Base-by-base conservation (phyloP, 306 rosid species). In the Adenanthera pavonina region DNA sequence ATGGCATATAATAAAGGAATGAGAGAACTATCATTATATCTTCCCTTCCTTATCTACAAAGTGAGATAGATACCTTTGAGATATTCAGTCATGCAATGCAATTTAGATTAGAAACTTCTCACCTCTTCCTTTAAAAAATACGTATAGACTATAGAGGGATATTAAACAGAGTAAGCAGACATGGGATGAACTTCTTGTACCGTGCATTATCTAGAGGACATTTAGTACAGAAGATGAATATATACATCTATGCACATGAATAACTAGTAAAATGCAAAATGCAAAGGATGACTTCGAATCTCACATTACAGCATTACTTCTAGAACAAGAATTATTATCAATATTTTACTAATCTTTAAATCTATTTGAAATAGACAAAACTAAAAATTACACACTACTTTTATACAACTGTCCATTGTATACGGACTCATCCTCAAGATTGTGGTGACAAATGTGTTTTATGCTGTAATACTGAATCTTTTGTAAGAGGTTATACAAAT, bases 71-170 rank as follows among this genome's bases (percentile, higher is more conserved):
- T 72, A 15, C 76, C 33, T 49, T 49, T 33, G 8, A 72, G 10
- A 35, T 34, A 34, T 43, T 69, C 53, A 44, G 36, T 38, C 17
- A 69, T 44, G 54, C 34, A 5, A 69, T 15, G 30, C 33, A 40
- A 14, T 47, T 33, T 69, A 25, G 52, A 46, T 70, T 70, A 70
- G 17, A 47, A 70, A 70, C 75, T 70, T 5, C 59, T 46, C 19
- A 12, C 20, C 38, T 17, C 8, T 11, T 69, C 36, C 36, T 41
- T 25, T 13, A 15, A 6, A 25, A 70, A 2, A 25, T 19, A 56
- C 3, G n/a, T 19, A n/a, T 20, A 71, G 6, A 30, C 20, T 14
- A 49, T 0, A 30, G 41, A 49, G 20, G 33, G 4, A 71, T 46
- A 30, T 3, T 6, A 15, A 69, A 69, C 25, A 14, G 60, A 47